These are phyloP conservation scores for Flaveria robusta DNA, from an alignment of 129 eudicot species.

Conservation along the genomic window DNA sequence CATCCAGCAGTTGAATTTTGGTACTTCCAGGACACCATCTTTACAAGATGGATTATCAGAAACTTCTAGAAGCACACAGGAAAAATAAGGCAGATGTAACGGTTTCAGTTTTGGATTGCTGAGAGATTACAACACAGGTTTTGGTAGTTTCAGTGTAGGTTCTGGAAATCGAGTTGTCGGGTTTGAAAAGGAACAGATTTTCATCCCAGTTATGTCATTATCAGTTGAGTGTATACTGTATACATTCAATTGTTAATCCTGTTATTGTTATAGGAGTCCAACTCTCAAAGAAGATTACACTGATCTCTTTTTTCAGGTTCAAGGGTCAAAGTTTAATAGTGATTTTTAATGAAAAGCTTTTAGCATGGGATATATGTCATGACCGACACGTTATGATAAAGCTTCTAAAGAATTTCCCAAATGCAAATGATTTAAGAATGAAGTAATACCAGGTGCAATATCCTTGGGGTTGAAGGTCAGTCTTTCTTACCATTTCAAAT, in stretches of 20 bases:
- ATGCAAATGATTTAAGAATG: conserved; percentile 66
- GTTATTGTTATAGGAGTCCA: background rate
- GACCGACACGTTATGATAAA: conserved; percentile 63
- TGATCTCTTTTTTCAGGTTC: conserved; percentile 47
- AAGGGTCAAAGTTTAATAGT: conserved; percentile 23
- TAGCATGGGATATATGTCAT: conserved; percentile 89
- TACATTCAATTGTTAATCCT: background rate
- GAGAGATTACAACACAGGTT: conserved; percentile 44
- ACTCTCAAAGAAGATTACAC: conserved; percentile 2
- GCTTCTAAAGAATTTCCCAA: conserved; percentile 66
- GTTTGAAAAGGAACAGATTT: conserved; percentile 39
- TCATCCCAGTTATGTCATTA: conserved; percentile 13
- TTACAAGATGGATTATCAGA: conserved; percentile 88
- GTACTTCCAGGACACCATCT: conserved; percentile 96
- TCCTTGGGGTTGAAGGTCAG: conserved; percentile 91
- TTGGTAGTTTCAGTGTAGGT: conserved; percentile 57
- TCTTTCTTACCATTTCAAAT: background rate
- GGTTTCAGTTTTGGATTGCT: conserved; percentile 49
- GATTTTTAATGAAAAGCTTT: conserved; percentile 27
- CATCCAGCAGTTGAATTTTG: conserved; percentile 68
- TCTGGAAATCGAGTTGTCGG: conserved; percentile 44
- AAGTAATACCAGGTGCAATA: conserved; percentile 85
- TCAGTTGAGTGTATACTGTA: conserved; percentile 40
- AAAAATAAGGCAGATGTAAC: conserved; percentile 65
- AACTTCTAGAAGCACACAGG: conserved; percentile 65